phyloP scores from a whole-genome alignment of 306 rosid genomes.

The Albizia julibrissin region DNA sequence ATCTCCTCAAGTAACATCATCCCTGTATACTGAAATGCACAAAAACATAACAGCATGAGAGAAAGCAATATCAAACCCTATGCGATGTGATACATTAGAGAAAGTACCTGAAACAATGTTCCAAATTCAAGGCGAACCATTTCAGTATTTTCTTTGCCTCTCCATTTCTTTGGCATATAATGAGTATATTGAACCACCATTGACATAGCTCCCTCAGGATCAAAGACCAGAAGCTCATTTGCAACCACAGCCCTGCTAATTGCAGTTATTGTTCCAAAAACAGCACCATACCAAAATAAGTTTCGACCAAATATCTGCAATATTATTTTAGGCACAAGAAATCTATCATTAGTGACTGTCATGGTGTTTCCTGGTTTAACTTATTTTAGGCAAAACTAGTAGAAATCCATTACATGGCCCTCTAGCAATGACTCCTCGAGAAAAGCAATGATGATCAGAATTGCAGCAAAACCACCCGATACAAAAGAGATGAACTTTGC shows the following conservation, averaged over 20 bases:
- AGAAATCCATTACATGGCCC: slow-evolving; percentile 74
- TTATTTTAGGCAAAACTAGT: slow-evolving; percentile 6
- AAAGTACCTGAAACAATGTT: slow-evolving; percentile 84
- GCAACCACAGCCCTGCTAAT: slow-evolving; percentile 71
- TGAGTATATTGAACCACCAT: slow-evolving; percentile 90
- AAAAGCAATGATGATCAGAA: slow-evolving; percentile 84
- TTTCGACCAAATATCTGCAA: slow-evolving; percentile 89
- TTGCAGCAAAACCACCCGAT: slow-evolving; percentile 93
- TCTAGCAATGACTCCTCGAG: slow-evolving; percentile 93
- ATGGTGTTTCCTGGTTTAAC: background rate
- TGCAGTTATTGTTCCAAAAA: slow-evolving; percentile 89
- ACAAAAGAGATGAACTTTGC: slow-evolving; percentile 91
- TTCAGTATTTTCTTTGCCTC: slow-evolving; percentile 79
- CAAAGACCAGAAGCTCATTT: slow-evolving; percentile 75
- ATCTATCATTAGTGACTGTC: background rate
- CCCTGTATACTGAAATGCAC: slow-evolving; percentile 74
- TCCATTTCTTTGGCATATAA: slow-evolving; percentile 98
- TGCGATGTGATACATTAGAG: background rate
- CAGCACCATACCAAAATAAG: slow-evolving; percentile 96
- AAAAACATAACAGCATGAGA: slow-evolving; percentile 30
- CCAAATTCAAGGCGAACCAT: slow-evolving; percentile 65
- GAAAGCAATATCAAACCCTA: slow-evolving; percentile 8
- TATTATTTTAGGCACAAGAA: background rate
- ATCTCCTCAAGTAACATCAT: slow-evolving; percentile 99
- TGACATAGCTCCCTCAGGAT: slow-evolving; percentile 82